Conservation (phyloP, 2,329 filamentous ascomycete species). For the Stachybotrys echinatus region DNA sequence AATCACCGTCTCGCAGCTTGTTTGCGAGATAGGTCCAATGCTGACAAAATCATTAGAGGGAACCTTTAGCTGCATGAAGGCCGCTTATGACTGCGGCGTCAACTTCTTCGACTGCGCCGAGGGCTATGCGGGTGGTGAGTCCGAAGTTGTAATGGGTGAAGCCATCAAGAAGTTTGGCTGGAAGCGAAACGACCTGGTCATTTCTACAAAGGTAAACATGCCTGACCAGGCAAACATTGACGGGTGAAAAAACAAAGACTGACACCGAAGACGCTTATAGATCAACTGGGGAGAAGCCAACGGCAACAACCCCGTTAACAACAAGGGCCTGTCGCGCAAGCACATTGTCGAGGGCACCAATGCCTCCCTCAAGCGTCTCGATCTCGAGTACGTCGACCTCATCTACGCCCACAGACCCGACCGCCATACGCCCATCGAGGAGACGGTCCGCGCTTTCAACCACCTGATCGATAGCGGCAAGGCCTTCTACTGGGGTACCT, state of each 20-base stretch:
- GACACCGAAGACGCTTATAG: conserved; percentile 25
- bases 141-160: conserved; percentile 57
- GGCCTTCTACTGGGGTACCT: conserved; percentile 67
- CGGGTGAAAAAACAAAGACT: neutral
- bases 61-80: conserved; percentile 56
- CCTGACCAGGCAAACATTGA: too few relatives aligned
- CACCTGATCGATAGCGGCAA: conserved; percentile 63
- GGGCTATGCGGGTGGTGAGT: conserved; percentile 52
- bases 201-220: conserved; percentile 49
- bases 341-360: conserved; percentile 64
- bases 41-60: conserved; percentile 22
- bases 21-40: neutral
- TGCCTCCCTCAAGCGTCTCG: conserved; percentile 50
- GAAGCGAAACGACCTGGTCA: conserved; percentile 56
- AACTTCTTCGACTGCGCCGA: conserved; percentile 62
- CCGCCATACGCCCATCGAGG: conserved; percentile 63
- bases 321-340: conserved; percentile 62
- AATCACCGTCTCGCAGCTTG: neutral
- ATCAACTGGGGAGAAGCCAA: conserved; percentile 60
- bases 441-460: conserved; percentile 67
- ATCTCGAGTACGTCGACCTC: conserved; percentile 59
- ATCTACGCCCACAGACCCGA: conserved; percentile 67
- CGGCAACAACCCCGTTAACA: conserved; percentile 60
- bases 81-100: conserved; percentile 53
- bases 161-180: conserved; percentile 56